Conservation (phyloP, 2,329 filamentous ascomycete species). For the Fusarium humuli region DNA sequence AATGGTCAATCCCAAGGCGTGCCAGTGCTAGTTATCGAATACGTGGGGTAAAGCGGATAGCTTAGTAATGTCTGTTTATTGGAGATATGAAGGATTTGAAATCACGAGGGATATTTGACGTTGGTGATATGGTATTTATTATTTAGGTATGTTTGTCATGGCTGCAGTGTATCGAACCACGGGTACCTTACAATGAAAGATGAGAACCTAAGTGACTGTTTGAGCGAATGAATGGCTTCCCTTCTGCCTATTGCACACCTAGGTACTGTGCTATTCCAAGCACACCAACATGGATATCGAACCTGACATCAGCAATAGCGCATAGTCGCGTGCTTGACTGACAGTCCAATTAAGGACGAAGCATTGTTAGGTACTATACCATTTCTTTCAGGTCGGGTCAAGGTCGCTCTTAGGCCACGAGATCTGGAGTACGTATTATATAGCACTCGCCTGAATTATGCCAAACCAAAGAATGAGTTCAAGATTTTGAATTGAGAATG, state of each 20-base stretch:
- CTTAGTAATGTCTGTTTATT: conserved; percentile 26
- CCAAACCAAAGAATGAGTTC: not conserved
- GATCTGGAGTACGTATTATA: not conserved
- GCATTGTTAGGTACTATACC: not conserved
- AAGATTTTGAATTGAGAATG: not conserved
- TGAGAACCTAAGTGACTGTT: not conserved
- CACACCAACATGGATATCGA: not conserved
- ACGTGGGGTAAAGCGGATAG: conserved; percentile 31
- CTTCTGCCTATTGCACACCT: not conserved
- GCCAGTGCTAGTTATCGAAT: conserved; percentile 13
- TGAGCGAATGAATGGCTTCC: not conserved
- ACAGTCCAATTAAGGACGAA: not conserved
- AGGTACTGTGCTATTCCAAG: not conserved
- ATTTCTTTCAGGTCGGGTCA: conserved; percentile 8
- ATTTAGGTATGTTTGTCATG: conserved; percentile 7
- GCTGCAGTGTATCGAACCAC: conserved; percentile 3
- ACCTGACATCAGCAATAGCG: conserved; percentile 19
- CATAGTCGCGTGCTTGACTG: conserved; percentile 30
- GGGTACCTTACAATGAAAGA: not conserved
- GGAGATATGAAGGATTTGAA: not conserved
- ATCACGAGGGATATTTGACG: conserved; percentile 9
- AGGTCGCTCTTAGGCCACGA: not conserved
- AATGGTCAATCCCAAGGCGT: conserved; percentile 42
- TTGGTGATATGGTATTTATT: not conserved
- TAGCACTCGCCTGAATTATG: not conserved